Evolutionary conservation across 2,329 filamentous ascomycete species (phyloP).

Genomic region (Davidsoniella eucalypti): DNA sequence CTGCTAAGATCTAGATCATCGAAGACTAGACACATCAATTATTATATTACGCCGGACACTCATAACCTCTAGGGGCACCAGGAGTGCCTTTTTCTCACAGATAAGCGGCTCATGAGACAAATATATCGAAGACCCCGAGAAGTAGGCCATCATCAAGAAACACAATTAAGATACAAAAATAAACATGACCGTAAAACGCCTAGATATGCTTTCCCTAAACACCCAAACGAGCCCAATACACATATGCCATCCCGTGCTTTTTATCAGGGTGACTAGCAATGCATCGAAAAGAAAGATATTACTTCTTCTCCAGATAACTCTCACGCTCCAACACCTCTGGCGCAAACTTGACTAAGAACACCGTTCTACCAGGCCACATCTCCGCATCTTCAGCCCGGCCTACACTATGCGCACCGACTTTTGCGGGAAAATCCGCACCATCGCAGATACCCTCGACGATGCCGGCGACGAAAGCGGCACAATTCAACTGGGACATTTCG

Average conservation of each 20-base stretch:
- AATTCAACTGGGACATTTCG: conserved; percentile 94
- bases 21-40: too few relatives aligned
- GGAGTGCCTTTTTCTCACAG: too few relatives aligned
- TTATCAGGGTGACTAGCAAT: too few relatives aligned
- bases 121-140: too few relatives aligned
- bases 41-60: too few relatives aligned
- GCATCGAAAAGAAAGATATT: background rate
- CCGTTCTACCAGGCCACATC: conserved; percentile 92
- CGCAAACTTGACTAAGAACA: conserved; percentile 87
- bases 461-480: conserved; percentile 86
- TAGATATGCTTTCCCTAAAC: background rate
- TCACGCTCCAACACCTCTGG: conserved; percentile 86
- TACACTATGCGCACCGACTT: conserved; percentile 77
- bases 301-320: conserved; percentile 53
- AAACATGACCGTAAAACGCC: conserved; percentile 1
- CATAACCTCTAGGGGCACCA: too few relatives aligned
- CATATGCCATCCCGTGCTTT: too few relatives aligned
- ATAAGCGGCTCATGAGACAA: too few relatives aligned
- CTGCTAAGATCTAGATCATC: too few relatives aligned
- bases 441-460: conserved; percentile 94
- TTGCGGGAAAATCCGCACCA: conserved; percentile 73
- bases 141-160: background rate
- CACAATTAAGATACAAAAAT: background rate
- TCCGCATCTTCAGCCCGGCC: conserved; percentile 42
- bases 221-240: background rate